Percentiles rank a stretch among this genome's conserved stretches.
phyloP scores from a whole-genome alignment of 192 early-diverging fungal genomes.

The Podila minutissima region DNA sequence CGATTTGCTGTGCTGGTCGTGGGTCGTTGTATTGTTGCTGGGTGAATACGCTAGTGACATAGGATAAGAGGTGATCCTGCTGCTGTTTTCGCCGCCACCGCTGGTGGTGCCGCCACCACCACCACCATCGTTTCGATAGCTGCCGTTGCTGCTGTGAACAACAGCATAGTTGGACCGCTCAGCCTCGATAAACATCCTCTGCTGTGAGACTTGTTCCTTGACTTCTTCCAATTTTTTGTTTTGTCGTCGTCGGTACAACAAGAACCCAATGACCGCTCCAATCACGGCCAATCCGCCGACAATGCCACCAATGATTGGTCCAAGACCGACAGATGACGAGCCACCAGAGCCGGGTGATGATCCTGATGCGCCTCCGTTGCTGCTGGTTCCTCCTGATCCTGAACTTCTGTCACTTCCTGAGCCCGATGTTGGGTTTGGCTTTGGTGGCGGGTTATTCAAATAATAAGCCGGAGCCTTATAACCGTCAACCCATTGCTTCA shows the following conservation, averaged over 20 bases:
- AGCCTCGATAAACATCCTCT: conserved; percentile 15
- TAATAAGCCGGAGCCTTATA: conserved; percentile 11
- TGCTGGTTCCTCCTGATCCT: neutral
- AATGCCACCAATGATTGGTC: conserved; percentile 5
- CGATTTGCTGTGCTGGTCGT: too few relatives aligned
- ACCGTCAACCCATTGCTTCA: conserved; percentile 10
- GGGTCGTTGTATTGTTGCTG: neutral
- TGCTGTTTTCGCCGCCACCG: neutral
- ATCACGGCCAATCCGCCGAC: conserved; percentile 9
- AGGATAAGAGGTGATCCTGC: neutral
- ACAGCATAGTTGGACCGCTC: neutral
- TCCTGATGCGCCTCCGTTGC: neutral
- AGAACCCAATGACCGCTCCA: conserved; percentile 9
- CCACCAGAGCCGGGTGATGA: neutral
- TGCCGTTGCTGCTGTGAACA: neutral
- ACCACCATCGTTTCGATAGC: neutral
- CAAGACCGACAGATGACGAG: conserved; percentile 1
- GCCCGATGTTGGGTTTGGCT: neutral
- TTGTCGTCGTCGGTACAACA: conserved; percentile 10
- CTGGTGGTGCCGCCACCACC: neutral
- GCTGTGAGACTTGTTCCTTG: conserved; percentile 1
- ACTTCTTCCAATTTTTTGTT: conserved; percentile 6
- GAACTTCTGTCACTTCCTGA: neutral
- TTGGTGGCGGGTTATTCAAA: conserved; percentile 3
- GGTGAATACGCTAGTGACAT: conserved; percentile 3